Base-by-base conservation (phyloP, 2,329 filamentous ascomycete species). In the Trichoderma koningiopsis region DNA sequence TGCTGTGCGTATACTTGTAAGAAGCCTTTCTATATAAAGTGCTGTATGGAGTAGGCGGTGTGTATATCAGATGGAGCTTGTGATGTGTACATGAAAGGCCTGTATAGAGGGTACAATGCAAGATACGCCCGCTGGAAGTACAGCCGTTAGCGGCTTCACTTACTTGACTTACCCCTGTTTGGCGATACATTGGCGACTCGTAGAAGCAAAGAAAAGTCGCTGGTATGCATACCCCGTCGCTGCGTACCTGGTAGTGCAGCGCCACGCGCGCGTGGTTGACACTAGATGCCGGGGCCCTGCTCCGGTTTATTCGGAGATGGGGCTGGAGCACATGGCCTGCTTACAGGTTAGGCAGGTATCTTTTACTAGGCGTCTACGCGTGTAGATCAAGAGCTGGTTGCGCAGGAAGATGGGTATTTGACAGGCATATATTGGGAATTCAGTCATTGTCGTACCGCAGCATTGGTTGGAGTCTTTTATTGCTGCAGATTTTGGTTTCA, bases 221-320 rank as follows among this genome's bases (percentile, higher is more conserved):
- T 58, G 37, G 63, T 35, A 59, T 66, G 63, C 53, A 29, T 66
- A 66, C 63, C 29, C 55, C 22, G 63, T 29, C 33, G 35, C 40
- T 56, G 29, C 27, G 63, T 59, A 58, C 63, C 63, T 40, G 63
- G 55, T 66, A 66, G 63, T 52, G 63, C 55, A 43, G 52, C 63
- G 63, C 63, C 63, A 66, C 63, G 59, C 59, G 59, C 59, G 59
- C n/a, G n/a, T 22, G 29, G 59, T 52, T 37, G 59, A 62, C 29
- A 57, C 55, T 31, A n/a, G 52, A 43, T 24, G 33, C 35, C 24
- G 47, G 37, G 49, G 16, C 31, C n/a, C 29, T 33, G 37, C 37
- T 61, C 24, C 37, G 24, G 22, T 55, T 55, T 55, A 31, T 57
- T 57, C 29, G 31, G 55, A 13, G 13, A 57, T 22, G 47, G 47